phyloP scores from a whole-genome alignment of 2,329 filamentous ascomycete genomes.

The Monosporascus sp. region DNA sequence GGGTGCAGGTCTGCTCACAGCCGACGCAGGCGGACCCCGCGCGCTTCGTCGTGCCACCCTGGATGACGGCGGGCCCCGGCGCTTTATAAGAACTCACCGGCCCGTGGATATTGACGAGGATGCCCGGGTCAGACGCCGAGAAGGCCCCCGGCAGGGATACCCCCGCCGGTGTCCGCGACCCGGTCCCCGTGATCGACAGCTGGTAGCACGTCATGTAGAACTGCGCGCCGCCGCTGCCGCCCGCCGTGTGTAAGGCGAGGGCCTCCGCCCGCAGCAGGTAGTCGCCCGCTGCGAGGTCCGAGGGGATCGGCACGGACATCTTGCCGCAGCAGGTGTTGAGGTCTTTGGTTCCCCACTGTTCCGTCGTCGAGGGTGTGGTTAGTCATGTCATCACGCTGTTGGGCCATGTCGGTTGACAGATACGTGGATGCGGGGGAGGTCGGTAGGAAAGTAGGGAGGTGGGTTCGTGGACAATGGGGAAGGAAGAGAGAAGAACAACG shows the following conservation, averaged over 20 bases:
- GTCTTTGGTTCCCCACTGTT: slow-evolving; percentile 38
- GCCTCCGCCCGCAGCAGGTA: slow-evolving; percentile 40
- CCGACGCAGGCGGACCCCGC: slow-evolving; percentile 19
- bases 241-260: slow-evolving; percentile 38
- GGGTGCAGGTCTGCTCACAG: slow-evolving; percentile 21
- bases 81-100: too few species aligned
- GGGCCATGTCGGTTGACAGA: too few species aligned
- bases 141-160: slow-evolving; percentile 29
- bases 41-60: slow-evolving; percentile 18
- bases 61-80: too few species aligned
- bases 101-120: slow-evolving; percentile 24
- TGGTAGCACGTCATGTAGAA: slow-evolving; percentile 29
- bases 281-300: slow-evolving; percentile 35
- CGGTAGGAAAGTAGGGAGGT: too few species aligned
- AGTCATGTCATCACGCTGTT: too few species aligned
- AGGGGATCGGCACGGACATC: slow-evolving; percentile 33
- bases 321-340: slow-evolving; percentile 35
- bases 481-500: too few species aligned
- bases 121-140: slow-evolving; percentile 20
- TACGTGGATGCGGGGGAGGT: too few species aligned
- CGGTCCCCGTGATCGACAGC: slow-evolving; percentile 23
- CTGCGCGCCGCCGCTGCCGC: slow-evolving; percentile 18
- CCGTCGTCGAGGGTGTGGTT: too few species aligned
- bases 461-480: too few species aligned
- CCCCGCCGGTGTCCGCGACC: slow-evolving; percentile 20